phyloP scores from a whole-genome alignment of 331 rosid species.

The Spiraea crenata region DNA sequence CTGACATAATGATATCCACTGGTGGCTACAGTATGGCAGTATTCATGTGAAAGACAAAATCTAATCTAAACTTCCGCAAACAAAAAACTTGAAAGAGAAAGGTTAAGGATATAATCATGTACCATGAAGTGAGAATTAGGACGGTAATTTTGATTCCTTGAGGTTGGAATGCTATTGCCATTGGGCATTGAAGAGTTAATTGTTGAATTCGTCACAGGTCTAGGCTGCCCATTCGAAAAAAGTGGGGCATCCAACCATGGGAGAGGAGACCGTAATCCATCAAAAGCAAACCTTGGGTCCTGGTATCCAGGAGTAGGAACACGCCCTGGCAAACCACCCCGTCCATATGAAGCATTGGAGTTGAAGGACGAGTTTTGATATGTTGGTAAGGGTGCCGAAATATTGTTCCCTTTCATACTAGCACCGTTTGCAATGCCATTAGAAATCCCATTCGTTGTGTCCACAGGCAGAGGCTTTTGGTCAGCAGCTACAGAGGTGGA shows the following conservation, averaged over 20 bases:
- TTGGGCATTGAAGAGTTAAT: slow-evolving; percentile 49
- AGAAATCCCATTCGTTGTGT: slow-evolving; percentile 56
- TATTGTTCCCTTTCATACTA: slow-evolving; percentile 53
- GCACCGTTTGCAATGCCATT: slow-evolving; percentile 53
- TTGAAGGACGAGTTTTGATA: slow-evolving; percentile 39
- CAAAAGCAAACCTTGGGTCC: slow-evolving; percentile 67
- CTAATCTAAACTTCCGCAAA: not conserved
- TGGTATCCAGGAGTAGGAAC: slow-evolving; percentile 65
- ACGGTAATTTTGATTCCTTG: slow-evolving; percentile 72
- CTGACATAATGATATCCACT: too few relatives aligned
- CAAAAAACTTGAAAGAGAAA: not conserved
- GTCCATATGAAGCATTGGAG: slow-evolving; percentile 47
- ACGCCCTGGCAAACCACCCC: slow-evolving; percentile 53
- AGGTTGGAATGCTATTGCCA: slow-evolving; percentile 48
- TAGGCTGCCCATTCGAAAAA: slow-evolving; percentile 72
- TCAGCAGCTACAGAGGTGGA: slow-evolving; percentile 66
- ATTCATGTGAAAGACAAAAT: not conserved
- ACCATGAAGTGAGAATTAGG: slow-evolving; percentile 83
- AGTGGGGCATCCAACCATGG: slow-evolving; percentile 64
- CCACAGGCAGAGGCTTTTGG: slow-evolving; percentile 68
- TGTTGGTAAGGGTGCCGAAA: slow-evolving; percentile 34
- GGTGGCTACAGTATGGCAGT: not conserved
- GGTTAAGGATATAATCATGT: slow-evolving; percentile 6
- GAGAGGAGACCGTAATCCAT: slow-evolving; percentile 48
- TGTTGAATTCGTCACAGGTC: slow-evolving; percentile 51